These are phyloP conservation scores for Hanseniaspora guilliermondii DNA, from an alignment of 805 yeast species.

Conservation along the genomic window DNA sequence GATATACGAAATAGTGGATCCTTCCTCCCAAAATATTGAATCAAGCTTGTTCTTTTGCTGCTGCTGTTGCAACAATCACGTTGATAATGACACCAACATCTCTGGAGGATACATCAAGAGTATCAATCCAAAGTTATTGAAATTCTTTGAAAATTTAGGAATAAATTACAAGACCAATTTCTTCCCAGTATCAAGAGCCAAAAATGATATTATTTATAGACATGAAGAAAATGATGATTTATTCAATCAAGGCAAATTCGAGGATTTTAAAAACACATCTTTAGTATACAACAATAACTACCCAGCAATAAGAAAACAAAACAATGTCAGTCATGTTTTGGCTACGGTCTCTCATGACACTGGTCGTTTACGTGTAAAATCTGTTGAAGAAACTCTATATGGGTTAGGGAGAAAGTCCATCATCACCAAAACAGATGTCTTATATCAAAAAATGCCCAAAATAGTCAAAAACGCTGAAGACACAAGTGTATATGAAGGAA, in stretches of 20 bases:
- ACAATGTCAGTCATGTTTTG: neutral
- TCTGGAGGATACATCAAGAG: conserved; percentile 2
- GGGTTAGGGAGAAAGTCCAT: neutral
- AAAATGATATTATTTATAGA: neutral
- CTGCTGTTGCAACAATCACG: conserved; percentile 5
- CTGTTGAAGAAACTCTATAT: conserved; percentile 1
- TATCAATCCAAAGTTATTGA: conserved; percentile 1
- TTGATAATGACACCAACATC: neutral
- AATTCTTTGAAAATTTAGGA: conserved; percentile 5
- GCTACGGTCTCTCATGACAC: conserved; percentile 4
- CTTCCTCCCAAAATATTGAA: neutral
- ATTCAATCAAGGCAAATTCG: neutral
- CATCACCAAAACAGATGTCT: neutral
- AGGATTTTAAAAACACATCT: neutral
- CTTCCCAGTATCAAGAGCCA: neutral
- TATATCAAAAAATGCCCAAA: neutral
- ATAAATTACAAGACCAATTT: conserved; percentile 9
- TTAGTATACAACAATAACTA: neutral
- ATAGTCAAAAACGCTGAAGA: neutral
- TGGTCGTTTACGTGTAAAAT: conserved; percentile 1
- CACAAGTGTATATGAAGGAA: neutral
- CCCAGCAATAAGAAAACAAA: neutral
- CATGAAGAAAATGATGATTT: neutral
- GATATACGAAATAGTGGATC: conserved; percentile 5
- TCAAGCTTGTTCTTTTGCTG: conserved; percentile 1